Conservation (phyloP, 257 asterid species). For the Solanum chmielewskii region DNA sequence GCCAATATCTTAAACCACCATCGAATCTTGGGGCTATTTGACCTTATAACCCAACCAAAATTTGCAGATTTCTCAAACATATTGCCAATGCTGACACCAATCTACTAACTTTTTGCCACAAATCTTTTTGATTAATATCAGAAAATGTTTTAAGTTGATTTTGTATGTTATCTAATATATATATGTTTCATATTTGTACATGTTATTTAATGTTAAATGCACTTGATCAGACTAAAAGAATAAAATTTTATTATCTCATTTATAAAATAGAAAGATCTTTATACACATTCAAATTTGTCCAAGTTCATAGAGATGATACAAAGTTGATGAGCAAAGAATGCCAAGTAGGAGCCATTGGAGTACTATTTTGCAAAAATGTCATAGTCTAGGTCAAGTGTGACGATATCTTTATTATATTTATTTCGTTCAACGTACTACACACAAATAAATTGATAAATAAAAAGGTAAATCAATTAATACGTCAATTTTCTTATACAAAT, state of each 20-base stretch:
- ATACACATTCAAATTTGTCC: not conserved
- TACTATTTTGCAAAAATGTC: not conserved
- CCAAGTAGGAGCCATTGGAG: not conserved
- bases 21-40: constrained; percentile 33
- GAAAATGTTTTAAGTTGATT: not conserved
- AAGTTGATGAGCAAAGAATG: not conserved
- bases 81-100: not conserved
- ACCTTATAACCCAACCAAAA: constrained; percentile 34
- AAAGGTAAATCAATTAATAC: not conserved
- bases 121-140: not conserved
- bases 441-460: not conserved
- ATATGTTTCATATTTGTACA: not conserved
- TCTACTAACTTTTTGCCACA: not conserved
- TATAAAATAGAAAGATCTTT: not conserved
- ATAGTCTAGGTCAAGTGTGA: not conserved
- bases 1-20: constrained; percentile 50
- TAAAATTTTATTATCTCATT: not conserved
- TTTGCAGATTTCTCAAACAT: constrained; percentile 48
- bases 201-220: not conserved
- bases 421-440: not conserved
- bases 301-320: not conserved
- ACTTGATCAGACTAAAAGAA: not conserved
- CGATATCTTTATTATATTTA: not conserved
- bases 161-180: not conserved
- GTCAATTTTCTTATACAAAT: not conserved